phyloP scores from a whole-genome alignment of 2,329 filamentous ascomycete genomes.

The Zymoseptoria crescenta region DNA sequence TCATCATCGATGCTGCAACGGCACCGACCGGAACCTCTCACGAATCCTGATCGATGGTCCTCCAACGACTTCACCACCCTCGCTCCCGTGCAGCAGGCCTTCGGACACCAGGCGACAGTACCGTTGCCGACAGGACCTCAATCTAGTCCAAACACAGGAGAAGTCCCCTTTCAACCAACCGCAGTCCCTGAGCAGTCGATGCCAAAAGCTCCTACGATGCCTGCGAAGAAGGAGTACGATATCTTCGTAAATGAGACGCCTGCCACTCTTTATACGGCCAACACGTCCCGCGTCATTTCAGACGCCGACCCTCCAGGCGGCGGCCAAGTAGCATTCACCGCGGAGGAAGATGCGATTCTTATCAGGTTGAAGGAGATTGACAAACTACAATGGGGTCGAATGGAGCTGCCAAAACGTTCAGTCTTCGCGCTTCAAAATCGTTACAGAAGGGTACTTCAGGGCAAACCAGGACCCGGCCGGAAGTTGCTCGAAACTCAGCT shows the following conservation, averaged over 20 bases:
- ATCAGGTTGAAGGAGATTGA: conserved; percentile 36
- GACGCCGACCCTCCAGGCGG: background rate
- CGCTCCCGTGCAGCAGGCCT: background rate
- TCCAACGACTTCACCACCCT: background rate
- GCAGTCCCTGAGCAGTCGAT: background rate
- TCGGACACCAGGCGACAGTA: background rate
- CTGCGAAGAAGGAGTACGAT: background rate
- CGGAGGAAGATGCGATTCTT: conserved; percentile 24
- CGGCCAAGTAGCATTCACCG: background rate
- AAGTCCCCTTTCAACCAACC: background rate
- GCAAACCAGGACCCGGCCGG: conserved; percentile 1
- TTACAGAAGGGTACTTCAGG: conserved; percentile 10
- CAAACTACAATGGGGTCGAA: conserved; percentile 28
- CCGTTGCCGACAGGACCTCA: background rate
- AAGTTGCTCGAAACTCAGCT: conserved; percentile 3
- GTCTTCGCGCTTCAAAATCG: conserved; percentile 17
- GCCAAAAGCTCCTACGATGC: background rate
- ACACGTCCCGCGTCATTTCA: conserved; percentile 10
- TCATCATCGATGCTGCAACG: background rate
- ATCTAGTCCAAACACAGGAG: background rate
- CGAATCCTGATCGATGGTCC: background rate
- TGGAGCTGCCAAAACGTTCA: conserved; percentile 30
- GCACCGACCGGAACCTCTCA: background rate
- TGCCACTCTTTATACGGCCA: conserved; percentile 10
- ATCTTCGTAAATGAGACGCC: background rate